These are phyloP conservation scores for Candida rishiriensis DNA, from an alignment of 805 yeast genomes.

Conservation along the genomic window DNA sequence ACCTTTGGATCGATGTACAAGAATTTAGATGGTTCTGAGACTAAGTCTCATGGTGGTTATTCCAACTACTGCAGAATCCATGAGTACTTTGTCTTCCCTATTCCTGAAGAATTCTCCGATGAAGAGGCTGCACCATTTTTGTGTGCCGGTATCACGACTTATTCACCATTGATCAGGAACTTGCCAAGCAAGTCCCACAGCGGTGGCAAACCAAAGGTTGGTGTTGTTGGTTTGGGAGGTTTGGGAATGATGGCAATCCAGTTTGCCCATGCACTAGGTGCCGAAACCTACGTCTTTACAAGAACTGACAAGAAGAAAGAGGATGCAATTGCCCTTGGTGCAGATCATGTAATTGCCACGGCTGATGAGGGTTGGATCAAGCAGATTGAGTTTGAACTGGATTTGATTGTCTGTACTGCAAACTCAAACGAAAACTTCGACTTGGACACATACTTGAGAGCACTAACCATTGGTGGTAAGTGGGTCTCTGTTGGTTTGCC, in stretches of 20 bases:
- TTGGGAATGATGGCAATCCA: slow-evolving; percentile 61
- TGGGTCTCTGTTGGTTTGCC: slow-evolving; percentile 70
- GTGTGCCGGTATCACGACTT: slow-evolving; percentile 76
- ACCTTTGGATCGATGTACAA: slow-evolving; percentile 32
- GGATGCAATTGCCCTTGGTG: slow-evolving; percentile 52
- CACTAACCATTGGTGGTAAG: slow-evolving; percentile 54
- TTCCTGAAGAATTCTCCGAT: slow-evolving; percentile 51
- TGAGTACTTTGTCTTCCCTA: slow-evolving; percentile 58
- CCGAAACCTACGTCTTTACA: slow-evolving; percentile 56
- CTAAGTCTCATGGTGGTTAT: slow-evolving; percentile 58
- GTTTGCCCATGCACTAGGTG: slow-evolving; percentile 59
- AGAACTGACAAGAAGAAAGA: slow-evolving; percentile 45
- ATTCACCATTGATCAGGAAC: slow-evolving; percentile 57
- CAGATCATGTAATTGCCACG: slow-evolving; percentile 50
- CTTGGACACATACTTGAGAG: slow-evolving; percentile 41
- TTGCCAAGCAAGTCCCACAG: slow-evolving; percentile 24
- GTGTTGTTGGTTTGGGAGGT: slow-evolving; percentile 63
- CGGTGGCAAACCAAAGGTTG: slow-evolving; percentile 44
- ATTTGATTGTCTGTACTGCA: slow-evolving; percentile 51
- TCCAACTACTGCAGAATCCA: slow-evolving; percentile 62
- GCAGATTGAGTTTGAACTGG: slow-evolving; percentile 33
- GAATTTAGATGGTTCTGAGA: slow-evolving; percentile 24
- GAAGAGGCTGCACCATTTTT: slow-evolving; percentile 64
- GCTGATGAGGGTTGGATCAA: slow-evolving; percentile 34
- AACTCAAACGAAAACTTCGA: slow-evolving; percentile 47